Percentiles rank a stretch among this genome's conserved stretches.
Conservation (phyloP, 768 basidiomycete genomes). For the Chalciporus piperatus region DNA sequence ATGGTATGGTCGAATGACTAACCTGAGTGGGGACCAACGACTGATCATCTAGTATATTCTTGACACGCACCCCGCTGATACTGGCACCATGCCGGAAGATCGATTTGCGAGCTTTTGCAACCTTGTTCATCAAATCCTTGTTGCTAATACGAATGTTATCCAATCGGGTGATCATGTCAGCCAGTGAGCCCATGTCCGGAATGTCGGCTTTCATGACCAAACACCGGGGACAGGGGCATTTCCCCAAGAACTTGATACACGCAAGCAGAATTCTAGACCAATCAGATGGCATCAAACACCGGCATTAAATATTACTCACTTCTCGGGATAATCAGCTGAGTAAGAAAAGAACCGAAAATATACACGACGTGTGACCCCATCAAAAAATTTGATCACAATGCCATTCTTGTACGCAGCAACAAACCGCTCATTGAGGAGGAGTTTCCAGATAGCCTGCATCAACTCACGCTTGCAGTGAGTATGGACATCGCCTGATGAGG, state of each 20-base stretch:
- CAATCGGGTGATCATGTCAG: no score
- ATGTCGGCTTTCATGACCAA: no score
- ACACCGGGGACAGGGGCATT: neutral
- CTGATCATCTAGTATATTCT: no score
- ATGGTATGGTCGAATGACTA: no score
- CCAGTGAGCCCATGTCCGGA: no score
- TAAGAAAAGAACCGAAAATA: conserved; percentile 19
- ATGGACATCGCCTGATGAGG: neutral
- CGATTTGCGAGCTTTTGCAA: no score
- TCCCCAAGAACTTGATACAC: neutral
- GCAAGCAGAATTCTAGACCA: neutral
- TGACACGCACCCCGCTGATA: no score
- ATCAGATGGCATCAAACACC: neutral
- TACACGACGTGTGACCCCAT: conserved; percentile 7
- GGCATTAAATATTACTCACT: conserved; percentile 13
- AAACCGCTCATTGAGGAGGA: conserved; percentile 18
- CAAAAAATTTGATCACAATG: conserved; percentile 10
- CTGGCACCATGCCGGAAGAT: no score
- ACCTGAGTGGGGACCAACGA: no score
- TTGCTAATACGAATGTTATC: no score
- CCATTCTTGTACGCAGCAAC: conserved; percentile 13
- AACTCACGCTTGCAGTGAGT: conserved; percentile 22
- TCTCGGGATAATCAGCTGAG: conserved; percentile 22
- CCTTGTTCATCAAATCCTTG: no score
- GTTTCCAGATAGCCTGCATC: conserved; percentile 12